Conservation (phyloP, 2,329 filamentous ascomycete species). For the Epichloe sibirici region DNA sequence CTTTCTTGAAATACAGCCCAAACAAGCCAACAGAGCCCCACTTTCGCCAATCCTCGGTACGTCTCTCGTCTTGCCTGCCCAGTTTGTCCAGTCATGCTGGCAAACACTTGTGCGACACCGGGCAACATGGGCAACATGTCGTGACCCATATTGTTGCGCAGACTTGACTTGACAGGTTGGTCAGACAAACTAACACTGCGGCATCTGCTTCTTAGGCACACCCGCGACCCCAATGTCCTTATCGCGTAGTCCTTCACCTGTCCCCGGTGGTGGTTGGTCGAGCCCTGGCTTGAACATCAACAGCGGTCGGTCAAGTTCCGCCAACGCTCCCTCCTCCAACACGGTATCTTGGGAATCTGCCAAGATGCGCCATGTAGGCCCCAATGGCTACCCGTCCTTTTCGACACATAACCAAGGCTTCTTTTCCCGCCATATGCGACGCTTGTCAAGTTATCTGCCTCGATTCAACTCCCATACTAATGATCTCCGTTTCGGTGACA, state of each 20-base stretch:
- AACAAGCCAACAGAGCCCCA: slow-evolving; percentile 16
- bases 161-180: slow-evolving; percentile 13
- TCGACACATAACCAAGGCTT: slow-evolving; percentile 75
- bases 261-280: slow-evolving; percentile 76
- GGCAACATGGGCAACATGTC: slow-evolving; percentile 2
- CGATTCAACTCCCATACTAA: slow-evolving; percentile 45
- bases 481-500: slow-evolving; percentile 50
- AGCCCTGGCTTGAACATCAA: slow-evolving; percentile 67
- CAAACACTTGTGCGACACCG: neutral
- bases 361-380: slow-evolving; percentile 61
- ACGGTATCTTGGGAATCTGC: slow-evolving; percentile 71
- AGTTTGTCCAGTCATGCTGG: neutral
- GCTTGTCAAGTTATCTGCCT: slow-evolving; percentile 67
- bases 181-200: slow-evolving; percentile 4
- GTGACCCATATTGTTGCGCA: slow-evolving; percentile 8
- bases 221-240: slow-evolving; percentile 60
- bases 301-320: slow-evolving; percentile 59
- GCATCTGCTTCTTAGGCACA: slow-evolving; percentile 31
- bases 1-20: slow-evolving; percentile 19
- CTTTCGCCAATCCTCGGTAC: slow-evolving; percentile 47
- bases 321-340: slow-evolving; percentile 37
- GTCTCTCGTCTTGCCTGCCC: slow-evolving; percentile 14
- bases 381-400: slow-evolving; percentile 67
- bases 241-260: slow-evolving; percentile 78
- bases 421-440: slow-evolving; percentile 73